These are phyloP conservation scores for Zygoascus biomembranicola DNA, from an alignment of 805 yeast genomes.

Conservation along the genomic window DNA sequence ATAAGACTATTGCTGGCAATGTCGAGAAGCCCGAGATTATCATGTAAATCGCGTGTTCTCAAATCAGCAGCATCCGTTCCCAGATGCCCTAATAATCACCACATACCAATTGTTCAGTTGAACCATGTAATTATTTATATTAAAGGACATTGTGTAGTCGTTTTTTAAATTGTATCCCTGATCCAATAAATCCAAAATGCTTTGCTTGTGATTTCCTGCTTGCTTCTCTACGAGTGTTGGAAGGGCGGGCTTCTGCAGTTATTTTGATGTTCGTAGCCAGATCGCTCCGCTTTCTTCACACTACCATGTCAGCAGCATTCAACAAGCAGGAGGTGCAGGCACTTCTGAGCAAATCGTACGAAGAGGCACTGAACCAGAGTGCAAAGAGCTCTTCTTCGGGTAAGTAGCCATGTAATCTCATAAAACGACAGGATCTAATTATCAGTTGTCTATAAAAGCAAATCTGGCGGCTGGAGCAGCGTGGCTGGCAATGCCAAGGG, in stretches of 20 bases:
- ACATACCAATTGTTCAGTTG: background rate
- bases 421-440: background rate
- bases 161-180: background rate
- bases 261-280: too few species aligned
- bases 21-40: conserved; percentile 97
- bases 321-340: conserved; percentile 10
- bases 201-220: too few species aligned
- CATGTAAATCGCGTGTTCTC: conserved; percentile 48
- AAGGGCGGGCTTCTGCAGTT: too few species aligned
- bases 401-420: background rate
- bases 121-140: background rate
- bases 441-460: conserved; percentile 13
- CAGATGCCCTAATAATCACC: too few species aligned
- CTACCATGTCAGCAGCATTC: conserved; percentile 1
- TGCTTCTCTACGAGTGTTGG: too few species aligned
- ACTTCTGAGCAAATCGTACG: conserved; percentile 10
- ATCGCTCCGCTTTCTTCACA: background rate
- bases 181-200: too few species aligned
- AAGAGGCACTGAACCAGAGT: conserved; percentile 10
- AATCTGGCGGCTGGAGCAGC: conserved; percentile 17
- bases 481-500: conserved; percentile 5
- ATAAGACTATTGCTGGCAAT: conserved; percentile 90
- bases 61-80: background rate
- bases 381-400: conserved; percentile 2
- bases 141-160: background rate